Evolutionary conservation across 2,329 filamentous ascomycete species (phyloP), one percentile per base, ranked within the genome.

Genomic region (Colletotrichum sp.): DNA sequence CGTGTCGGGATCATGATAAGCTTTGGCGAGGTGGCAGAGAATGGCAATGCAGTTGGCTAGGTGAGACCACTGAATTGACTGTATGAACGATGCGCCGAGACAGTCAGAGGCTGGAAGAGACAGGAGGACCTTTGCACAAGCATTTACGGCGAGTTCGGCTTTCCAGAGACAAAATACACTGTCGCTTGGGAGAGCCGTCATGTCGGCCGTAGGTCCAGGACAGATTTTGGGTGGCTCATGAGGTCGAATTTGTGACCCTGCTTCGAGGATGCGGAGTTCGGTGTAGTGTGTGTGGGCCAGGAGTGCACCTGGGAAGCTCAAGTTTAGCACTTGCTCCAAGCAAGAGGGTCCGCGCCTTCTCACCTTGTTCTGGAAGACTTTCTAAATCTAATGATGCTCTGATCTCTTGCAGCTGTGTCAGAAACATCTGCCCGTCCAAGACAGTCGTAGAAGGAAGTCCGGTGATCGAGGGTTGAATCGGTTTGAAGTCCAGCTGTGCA

Each of bases 1-100:
- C 4, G 16, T 5, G 0, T 18, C 24, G 8, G 11, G 0, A 0
- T 24, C 3, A 0, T 6, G 9, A 5, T n/a, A 54, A 11, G 66
- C 2, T 33, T 18, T 31, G 24, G 33, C 43, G 5, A 62, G 33
- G 1, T 34, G n/a, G 24, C n/a, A 16, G 0, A 68, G 11, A 3
- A 51, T 54, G 2, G 27, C 11, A 33, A 68, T 18, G 0, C 66
- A 68, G 34, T 51, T 55, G n/a, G 38, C 54, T 2, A 68, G 4
- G 9, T 55, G 21, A 7, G 38, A 24, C 29, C 63, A 66, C 33
- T 68, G 66, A 2, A 57, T 27, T 57, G 47, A 47, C 11, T 68
- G 66, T 3, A 68, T 21, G 0, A 68, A 68, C 6, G 54, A 68
- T 1, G 29, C 57, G n/a, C 55, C 54, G 33, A 34, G 38, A 8